Conservation (phyloP, 2,329 filamentous ascomycete species). For the Neocucurbitaria cava region DNA sequence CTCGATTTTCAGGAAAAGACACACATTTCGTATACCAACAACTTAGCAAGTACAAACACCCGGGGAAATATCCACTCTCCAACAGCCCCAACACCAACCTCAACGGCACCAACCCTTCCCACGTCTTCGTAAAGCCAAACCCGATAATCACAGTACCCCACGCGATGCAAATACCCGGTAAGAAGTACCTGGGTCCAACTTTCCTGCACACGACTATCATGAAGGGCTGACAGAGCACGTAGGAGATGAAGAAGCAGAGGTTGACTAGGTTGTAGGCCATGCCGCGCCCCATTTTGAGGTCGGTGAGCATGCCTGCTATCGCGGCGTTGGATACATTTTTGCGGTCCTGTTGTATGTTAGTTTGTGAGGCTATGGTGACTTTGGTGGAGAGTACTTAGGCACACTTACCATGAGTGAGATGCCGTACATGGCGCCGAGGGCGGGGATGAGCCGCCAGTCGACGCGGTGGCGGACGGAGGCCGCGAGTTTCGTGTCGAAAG, state of each 20-base stretch:
- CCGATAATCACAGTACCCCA: constrained; percentile 34
- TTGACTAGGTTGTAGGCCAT: constrained; percentile 32
- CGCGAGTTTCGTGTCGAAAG: constrained; percentile 24
- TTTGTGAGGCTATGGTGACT: neutral
- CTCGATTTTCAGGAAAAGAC: neutral
- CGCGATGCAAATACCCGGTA: constrained; percentile 27
- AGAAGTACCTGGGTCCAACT: constrained; percentile 28
- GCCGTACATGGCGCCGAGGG: constrained; percentile 32
- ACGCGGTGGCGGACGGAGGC: constrained; percentile 29
- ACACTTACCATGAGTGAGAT: constrained; percentile 24
- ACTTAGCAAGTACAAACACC: constrained; percentile 26
- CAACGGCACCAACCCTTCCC: constrained; percentile 25
- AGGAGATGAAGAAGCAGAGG: constrained; percentile 37
- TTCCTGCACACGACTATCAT: constrained; percentile 29
- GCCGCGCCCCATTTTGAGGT: constrained; percentile 26
- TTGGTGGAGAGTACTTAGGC: neutral
- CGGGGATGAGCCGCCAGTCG: constrained; percentile 33
- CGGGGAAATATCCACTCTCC: constrained; percentile 32
- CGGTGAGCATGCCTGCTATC: constrained; percentile 32
- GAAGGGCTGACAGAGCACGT: constrained; percentile 31
- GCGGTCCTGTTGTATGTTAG: constrained; percentile 16
- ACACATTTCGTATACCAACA: constrained; percentile 36
- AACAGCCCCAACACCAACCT: constrained; percentile 26
- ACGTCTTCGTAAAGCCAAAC: constrained; percentile 32
- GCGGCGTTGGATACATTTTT: constrained; percentile 36